Evolutionary conservation across 805 yeast genomes (phyloP).

Genomic region (Limtongozyma cylindracea): DNA sequence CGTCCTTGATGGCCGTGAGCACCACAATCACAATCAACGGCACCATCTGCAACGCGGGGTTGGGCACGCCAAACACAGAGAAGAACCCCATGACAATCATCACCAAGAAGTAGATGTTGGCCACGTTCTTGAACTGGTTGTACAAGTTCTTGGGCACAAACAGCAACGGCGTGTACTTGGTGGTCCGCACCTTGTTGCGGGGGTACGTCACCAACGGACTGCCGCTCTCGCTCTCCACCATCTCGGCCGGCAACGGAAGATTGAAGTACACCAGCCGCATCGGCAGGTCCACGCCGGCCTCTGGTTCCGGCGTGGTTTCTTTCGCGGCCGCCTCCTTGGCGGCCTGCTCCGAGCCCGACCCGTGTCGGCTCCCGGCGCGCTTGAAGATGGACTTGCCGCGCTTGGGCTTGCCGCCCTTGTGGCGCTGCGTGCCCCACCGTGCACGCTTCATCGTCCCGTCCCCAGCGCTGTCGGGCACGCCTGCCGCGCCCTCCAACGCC

Average conservation of each 20-base stretch:
- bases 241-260: slow-evolving; percentile 27
- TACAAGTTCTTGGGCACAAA: slow-evolving; percentile 69
- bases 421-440: slow-evolving; percentile 82
- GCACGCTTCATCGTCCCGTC: slow-evolving; percentile 28
- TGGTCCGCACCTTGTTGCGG: slow-evolving; percentile 82
- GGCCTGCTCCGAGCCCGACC: not conserved
- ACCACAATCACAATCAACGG: slow-evolving; percentile 58
- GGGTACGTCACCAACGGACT: slow-evolving; percentile 38
- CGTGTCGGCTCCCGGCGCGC: too few relatives aligned
- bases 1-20: slow-evolving; percentile 59
- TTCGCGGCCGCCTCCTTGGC: not conserved
- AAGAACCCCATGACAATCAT: slow-evolving; percentile 63
- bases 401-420: slow-evolving; percentile 48
- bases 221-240: slow-evolving; percentile 11
- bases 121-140: slow-evolving; percentile 62
- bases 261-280: too few relatives aligned
- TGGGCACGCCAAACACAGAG: slow-evolving; percentile 57
- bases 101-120: slow-evolving; percentile 67
- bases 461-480: too few relatives aligned
- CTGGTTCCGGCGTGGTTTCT: slow-evolving; percentile 1
- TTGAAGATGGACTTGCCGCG: too few relatives aligned
- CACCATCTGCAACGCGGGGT: slow-evolving; percentile 49
- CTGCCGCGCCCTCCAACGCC: too few relatives aligned
- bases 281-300: too few relatives aligned
- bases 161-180: slow-evolving; percentile 79